Evolutionary conservation across 1,284 basidiomycete genomes (phyloP).

Genomic region (Marasmius sp.): DNA sequence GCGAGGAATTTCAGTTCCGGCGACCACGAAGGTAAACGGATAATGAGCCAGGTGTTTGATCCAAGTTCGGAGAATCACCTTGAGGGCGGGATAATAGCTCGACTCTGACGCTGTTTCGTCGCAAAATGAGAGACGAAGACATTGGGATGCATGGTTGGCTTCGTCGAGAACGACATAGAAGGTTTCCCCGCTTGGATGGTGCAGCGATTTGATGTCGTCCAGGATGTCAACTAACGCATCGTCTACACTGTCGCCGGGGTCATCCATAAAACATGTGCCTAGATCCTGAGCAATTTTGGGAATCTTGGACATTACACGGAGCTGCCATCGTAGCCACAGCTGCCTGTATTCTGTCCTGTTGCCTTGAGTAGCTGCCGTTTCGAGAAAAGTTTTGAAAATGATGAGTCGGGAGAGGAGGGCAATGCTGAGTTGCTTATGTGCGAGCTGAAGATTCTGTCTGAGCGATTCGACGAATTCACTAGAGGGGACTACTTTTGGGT

Average conservation of each 20-base stretch:
- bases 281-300: background rate
- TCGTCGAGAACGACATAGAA: slow-evolving; percentile 3
- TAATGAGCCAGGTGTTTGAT: background rate
- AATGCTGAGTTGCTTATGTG: background rate
- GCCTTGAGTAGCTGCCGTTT: background rate
- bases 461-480: background rate
- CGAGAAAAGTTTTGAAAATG: background rate
- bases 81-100: background rate
- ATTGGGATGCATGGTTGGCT: background rate
- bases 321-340: background rate
- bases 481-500: background rate
- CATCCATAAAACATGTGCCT: too few species aligned
- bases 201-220: background rate
- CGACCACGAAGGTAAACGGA: background rate
- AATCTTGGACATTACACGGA: background rate
- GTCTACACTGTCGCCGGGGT: background rate
- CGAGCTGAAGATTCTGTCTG: background rate
- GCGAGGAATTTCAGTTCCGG: background rate
- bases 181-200: too few species aligned
- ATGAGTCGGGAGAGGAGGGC: background rate
- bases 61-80: slow-evolving; percentile 1
- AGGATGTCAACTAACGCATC: background rate
- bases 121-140: background rate
- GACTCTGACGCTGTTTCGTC: background rate
- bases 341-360: background rate